Conservation (phyloP, 2,329 filamentous ascomycete genomes). For the Aspergillus ruber region DNA sequence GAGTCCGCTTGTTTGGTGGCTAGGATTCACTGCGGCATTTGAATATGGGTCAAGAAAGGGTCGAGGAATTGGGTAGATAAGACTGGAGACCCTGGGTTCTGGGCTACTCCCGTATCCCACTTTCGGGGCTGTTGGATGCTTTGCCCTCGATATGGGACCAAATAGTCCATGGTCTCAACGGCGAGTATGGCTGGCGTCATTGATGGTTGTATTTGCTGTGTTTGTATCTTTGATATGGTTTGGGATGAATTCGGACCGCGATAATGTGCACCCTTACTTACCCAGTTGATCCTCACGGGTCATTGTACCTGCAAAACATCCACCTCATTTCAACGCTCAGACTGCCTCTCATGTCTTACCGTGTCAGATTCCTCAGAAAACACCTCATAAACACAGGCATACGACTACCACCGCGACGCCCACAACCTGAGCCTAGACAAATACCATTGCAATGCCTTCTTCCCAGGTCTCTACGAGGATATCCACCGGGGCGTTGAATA, state of each 20-base stretch:
- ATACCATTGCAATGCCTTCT: slow-evolving; percentile 1
- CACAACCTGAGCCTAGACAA: slow-evolving; percentile 1
- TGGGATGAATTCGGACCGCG: slow-evolving; percentile 4
- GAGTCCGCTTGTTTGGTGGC: too few species aligned
- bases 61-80: too few species aligned
- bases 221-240: not conserved
- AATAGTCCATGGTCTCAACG: too few species aligned
- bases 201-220: too few species aligned
- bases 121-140: too few species aligned
- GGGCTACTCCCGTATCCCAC: too few species aligned
- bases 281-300: slow-evolving; percentile 4
- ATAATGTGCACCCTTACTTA: slow-evolving; percentile 3
- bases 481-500: slow-evolving; percentile 1
- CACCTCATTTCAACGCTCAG: slow-evolving; percentile 3
- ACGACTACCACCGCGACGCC: slow-evolving; percentile 1
- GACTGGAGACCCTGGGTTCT: too few species aligned
- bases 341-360: slow-evolving; percentile 2
- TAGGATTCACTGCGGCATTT: too few species aligned
- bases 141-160: too few species aligned
- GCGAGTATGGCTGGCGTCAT: too few species aligned
- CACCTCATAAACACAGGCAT: not conserved
- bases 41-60: too few species aligned
- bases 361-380: not conserved
- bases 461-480: slow-evolving; percentile 3
- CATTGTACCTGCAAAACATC: slow-evolving; percentile 5